phyloP scores from a whole-genome alignment of 1,139 yeast species.

The Suhomyces taliae region DNA sequence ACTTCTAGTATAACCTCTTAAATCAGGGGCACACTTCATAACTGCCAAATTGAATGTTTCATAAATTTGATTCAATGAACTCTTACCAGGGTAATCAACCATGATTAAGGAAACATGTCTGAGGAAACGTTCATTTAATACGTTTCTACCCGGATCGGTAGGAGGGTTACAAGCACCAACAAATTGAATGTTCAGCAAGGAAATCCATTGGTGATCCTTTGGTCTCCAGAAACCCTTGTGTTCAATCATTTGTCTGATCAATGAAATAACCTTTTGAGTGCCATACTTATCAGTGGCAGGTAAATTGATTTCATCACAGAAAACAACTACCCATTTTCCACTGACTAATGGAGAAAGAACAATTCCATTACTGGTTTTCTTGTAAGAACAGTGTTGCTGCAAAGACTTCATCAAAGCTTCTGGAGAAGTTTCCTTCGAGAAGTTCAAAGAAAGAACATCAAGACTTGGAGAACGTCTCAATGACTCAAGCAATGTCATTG shows the following conservation, averaged over 20 bases:
- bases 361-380: constrained; percentile 51
- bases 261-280: constrained; percentile 71
- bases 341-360: constrained; percentile 58
- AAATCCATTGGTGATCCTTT: constrained; percentile 63
- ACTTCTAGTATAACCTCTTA: constrained; percentile 52
- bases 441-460: constrained; percentile 70
- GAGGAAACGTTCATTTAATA: constrained; percentile 61
- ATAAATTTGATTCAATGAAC: constrained; percentile 70
- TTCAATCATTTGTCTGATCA: constrained; percentile 75
- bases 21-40: constrained; percentile 61
- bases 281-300: constrained; percentile 77
- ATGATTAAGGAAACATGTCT: constrained; percentile 67
- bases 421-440: constrained; percentile 80
- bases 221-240: constrained; percentile 77
- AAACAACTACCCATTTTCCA: constrained; percentile 77
- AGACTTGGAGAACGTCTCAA: constrained; percentile 57
- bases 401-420: constrained; percentile 60
- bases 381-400: constrained; percentile 72
- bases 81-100: constrained; percentile 78
- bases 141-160: constrained; percentile 71
- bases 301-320: constrained; percentile 90
- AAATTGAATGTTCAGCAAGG: constrained; percentile 65
- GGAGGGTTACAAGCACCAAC: constrained; percentile 97
- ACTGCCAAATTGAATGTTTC: constrained; percentile 56
- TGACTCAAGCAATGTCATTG: constrained; percentile 81